Evolutionary conservation across 805 yeast species (phyloP).

Genomic region (Wickerhamiella bombiphila): DNA sequence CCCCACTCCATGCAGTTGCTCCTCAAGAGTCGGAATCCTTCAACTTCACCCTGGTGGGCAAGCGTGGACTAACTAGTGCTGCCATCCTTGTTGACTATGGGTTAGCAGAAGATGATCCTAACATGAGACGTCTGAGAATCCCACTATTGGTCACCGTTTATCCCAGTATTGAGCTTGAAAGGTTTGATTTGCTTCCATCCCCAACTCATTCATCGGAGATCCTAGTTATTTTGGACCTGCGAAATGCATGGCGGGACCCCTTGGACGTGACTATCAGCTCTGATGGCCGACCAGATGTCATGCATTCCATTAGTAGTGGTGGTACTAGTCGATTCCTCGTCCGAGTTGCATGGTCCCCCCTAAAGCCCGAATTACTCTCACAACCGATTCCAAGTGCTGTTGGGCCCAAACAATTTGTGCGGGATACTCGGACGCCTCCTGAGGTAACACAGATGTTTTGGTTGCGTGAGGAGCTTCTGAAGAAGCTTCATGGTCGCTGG

Average conservation of each 20-base stretch:
- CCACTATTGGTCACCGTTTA: conserved; percentile 59
- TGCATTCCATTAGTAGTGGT: conserved; percentile 22
- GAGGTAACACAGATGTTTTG: conserved; percentile 66
- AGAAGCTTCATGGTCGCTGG: conserved; percentile 57
- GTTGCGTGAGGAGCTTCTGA: conserved; percentile 56
- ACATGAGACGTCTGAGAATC: conserved; percentile 44
- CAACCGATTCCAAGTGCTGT: conserved; percentile 55
- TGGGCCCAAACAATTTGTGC: conserved; percentile 50
- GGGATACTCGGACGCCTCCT: conserved; percentile 31
- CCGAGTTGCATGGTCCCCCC: conserved; percentile 47
- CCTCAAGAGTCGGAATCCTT: conserved; percentile 32
- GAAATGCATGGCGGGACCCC: conserved; percentile 62
- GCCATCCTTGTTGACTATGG: conserved; percentile 49
- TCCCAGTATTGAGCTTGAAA: conserved; percentile 58
- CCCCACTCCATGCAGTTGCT: conserved; percentile 16
- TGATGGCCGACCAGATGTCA: conserved; percentile 1
- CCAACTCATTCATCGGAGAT: conserved; percentile 24
- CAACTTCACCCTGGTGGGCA: conserved; percentile 50
- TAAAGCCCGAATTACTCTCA: conserved; percentile 30
- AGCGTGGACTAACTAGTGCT: conserved; percentile 56
- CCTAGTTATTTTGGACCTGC: conserved; percentile 58
- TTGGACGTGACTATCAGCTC: conserved; percentile 19
- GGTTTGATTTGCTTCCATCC: conserved; percentile 51
- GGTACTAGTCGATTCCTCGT: conserved; percentile 48
- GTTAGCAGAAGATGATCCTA: conserved; percentile 17